Percentiles rank a stretch among this genome's conserved stretches.
Conservation (phyloP, 1,284 basidiomycete genomes). For the Rhizoctonia solani region DNA sequence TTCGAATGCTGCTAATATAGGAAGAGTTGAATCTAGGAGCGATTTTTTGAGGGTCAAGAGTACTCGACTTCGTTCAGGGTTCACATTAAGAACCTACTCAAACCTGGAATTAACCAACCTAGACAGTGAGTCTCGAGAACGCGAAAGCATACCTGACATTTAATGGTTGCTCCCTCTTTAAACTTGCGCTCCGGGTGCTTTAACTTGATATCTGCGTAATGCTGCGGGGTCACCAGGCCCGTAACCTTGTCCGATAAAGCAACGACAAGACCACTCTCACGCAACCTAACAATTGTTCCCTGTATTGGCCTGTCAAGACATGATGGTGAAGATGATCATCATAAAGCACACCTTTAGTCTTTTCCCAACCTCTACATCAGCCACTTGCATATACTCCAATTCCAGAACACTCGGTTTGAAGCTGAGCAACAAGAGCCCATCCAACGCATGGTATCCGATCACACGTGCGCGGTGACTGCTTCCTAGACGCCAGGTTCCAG, state of each 20-base stretch:
- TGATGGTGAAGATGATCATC: background rate
- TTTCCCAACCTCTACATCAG: conserved; percentile 84
- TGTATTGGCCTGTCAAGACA: conserved; percentile 33
- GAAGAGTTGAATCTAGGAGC: conserved; percentile 78
- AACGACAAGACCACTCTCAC: conserved; percentile 80
- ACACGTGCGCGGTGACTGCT: conserved; percentile 87
- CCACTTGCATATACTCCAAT: conserved; percentile 85
- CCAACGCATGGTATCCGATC: conserved; percentile 84
- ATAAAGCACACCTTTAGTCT: conserved; percentile 59
- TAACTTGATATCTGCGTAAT: conserved; percentile 92
- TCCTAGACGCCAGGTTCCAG: conserved; percentile 79
- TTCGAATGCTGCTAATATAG: conserved; percentile 67
- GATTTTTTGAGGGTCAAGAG: conserved; percentile 92
- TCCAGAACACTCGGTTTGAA: conserved; percentile 82
- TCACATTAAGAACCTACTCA: conserved; percentile 79
- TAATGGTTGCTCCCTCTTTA: conserved; percentile 81
- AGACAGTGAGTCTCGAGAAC: background rate
- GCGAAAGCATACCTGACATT: conserved; percentile 72
- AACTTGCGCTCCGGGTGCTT: conserved; percentile 94
- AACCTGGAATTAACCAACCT: background rate
- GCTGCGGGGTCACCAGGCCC: conserved; percentile 91
- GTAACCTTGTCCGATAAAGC: conserved; percentile 85
- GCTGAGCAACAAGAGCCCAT: conserved; percentile 87
- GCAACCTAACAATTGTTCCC: conserved; percentile 82
- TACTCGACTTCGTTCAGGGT: conserved; percentile 81